Base-by-base conservation (phyloP, 495 filamentous ascomycete genomes). In the Penicillium soppii region DNA sequence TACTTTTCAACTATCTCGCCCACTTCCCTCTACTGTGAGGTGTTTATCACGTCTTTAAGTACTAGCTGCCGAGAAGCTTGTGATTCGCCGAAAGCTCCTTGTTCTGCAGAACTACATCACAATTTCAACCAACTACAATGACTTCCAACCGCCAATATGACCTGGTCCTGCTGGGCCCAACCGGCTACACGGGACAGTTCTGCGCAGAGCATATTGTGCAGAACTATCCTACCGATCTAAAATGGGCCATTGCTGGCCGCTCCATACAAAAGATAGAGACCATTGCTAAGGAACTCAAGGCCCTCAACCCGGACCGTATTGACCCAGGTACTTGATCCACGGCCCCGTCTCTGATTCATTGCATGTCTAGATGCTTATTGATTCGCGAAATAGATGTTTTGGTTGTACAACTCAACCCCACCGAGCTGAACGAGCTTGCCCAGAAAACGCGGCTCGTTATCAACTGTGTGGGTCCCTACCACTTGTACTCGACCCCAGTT, bases 211-310 rank as follows among this genome's bases (percentile, higher is more conserved):
- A 94, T 63, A 89, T 96, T 52, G 76, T 86, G 33, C 79, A 79
- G 32, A 69, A 82, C 47, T 78, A 89, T 2, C 90, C 92, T 1
- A 92, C 89, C 7, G 74, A 87, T 63, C 65, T 96, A 20, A 91
- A 83, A 74, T 97, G 92, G 92, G 92, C 91, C 20, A 73, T 96
- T 40, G 90, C 91, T 8, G 92, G 92, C 15, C 86, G 92, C 22
- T 92, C 89, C 7, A 69, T 73, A 20, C 63, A 71, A 37, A 97
- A 95, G 66, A 77, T 97, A 10, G 77, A 87, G 53, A 60, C 69
- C 17, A 68, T 96, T 20, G 79, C 81, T n/a, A 68, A 82, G 53
- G 80, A 87, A 47, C 77, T 89, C 60, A 82, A 83, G 51, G 49
- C 62, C 13, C 64, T 90, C 36, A 90, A 90, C 66, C 72, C 81